Conservation (phyloP, 192 early-diverging fungal genomes). For the Coemansia sp. region DNA sequence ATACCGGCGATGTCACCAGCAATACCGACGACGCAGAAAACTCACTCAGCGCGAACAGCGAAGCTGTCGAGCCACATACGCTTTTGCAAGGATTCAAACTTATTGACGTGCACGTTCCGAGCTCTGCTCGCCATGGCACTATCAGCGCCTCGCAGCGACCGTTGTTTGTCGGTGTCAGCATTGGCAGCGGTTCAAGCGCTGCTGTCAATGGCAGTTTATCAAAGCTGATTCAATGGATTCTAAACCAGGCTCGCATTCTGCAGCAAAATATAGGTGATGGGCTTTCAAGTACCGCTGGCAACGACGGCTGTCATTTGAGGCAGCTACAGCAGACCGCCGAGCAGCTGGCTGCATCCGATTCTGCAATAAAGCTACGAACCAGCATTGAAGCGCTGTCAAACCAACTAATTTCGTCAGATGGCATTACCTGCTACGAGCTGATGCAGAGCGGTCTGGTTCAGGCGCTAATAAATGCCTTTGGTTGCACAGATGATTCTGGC, state of each 20-base stretch:
- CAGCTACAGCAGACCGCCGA: slow-evolving; percentile 9
- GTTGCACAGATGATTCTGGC: not conserved
- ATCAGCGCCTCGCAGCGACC: not conserved
- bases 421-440: slow-evolving; percentile 78
- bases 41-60: not conserved
- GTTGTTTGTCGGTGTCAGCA: not conserved
- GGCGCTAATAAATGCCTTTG: slow-evolving; percentile 18
- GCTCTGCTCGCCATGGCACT: not conserved
- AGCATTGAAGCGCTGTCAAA: slow-evolving; percentile 1
- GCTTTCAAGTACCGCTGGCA: not conserved
- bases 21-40: not conserved
- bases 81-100: slow-evolving; percentile 13
- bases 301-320: not conserved
- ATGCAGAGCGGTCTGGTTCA: slow-evolving; percentile 71
- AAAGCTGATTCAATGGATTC: slow-evolving; percentile 6
- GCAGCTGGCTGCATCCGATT: not conserved
- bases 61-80: not conserved
- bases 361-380: not conserved
- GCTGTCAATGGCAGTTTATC: not conserved
- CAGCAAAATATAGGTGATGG: not conserved
- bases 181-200: not conserved
- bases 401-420: slow-evolving; percentile 17
- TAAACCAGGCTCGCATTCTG: slow-evolving; percentile 15
- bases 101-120: slow-evolving; percentile 6
- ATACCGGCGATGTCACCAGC: not conserved